Percentiles rank a stretch among this genome's conserved stretches.
Conservation (phyloP, 192 early-diverging fungal species). For the Backusella parvicylindrica region DNA sequence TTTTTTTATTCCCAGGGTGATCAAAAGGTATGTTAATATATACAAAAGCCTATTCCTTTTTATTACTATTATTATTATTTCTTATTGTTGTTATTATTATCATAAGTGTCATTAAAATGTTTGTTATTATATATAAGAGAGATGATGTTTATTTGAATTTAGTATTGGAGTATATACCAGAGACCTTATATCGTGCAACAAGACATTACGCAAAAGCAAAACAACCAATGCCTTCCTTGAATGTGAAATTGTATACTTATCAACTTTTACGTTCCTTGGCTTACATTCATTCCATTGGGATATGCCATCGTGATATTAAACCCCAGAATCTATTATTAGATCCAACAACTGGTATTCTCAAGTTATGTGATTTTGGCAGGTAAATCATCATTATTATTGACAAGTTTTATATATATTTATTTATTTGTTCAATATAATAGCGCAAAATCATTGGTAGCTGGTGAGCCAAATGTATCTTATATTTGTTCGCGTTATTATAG, state of each 20-base stretch:
- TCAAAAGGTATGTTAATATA: constrained; percentile 42
- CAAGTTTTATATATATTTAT: neutral
- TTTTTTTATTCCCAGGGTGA: constrained; percentile 97
- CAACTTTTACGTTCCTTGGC: constrained; percentile 95
- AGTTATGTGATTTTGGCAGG: constrained; percentile 95
- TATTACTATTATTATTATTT: constrained; percentile 3
- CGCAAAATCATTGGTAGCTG: constrained; percentile 88
- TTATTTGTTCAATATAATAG: constrained; percentile 9
- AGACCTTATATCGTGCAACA: constrained; percentile 90
- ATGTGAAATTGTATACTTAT: constrained; percentile 96
- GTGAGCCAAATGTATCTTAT: constrained; percentile 96
- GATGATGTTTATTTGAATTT: constrained; percentile 95
- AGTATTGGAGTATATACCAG: constrained; percentile 93
- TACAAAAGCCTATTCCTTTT: too few species aligned
- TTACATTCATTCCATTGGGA: constrained; percentile 94
- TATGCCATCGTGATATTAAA: constrained; percentile 99
- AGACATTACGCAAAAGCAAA: constrained; percentile 84
- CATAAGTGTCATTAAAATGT: constrained; percentile 3
- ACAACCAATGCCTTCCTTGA: constrained; percentile 87
- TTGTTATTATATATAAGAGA: constrained; percentile 38
- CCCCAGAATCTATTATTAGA: constrained; percentile 96
- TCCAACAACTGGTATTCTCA: constrained; percentile 81
- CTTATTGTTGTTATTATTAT: constrained; percentile 21
- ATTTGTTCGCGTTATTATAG: constrained; percentile 97
- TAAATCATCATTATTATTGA: too few species aligned